phyloP scores from a whole-genome alignment of 2,329 filamentous ascomycete species.

The Coniella lustricola region DNA sequence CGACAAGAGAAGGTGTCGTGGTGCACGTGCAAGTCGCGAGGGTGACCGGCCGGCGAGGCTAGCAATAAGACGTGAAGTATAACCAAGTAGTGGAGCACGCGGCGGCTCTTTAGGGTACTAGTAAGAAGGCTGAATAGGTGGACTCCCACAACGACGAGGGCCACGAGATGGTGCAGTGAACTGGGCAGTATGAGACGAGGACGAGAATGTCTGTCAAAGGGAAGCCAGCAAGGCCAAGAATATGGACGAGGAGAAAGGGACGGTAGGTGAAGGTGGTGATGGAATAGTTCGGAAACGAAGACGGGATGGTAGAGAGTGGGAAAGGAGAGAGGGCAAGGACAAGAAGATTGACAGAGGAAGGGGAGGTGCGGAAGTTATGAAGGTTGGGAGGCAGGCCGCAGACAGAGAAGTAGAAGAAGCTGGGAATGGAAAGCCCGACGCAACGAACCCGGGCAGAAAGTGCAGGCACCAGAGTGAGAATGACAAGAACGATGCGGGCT shows the following conservation, averaged over 20 bases:
- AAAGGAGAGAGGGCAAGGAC: conserved; percentile 22
- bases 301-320: conserved; percentile 22
- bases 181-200: conserved; percentile 8
- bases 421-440: conserved; percentile 4
- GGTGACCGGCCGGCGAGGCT: conserved; percentile 1
- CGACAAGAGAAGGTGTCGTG: conserved; percentile 17
- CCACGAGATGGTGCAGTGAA: conserved; percentile 5
- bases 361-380: conserved; percentile 19
- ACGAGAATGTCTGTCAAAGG: too few relatives aligned
- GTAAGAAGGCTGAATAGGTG: conserved; percentile 1
- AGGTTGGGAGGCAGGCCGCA: conserved; percentile 17
- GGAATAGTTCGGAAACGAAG: conserved; percentile 20
- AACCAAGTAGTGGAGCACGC: background rate
- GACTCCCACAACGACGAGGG: conserved; percentile 2
- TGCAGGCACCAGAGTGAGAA: background rate
- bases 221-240: conserved; percentile 12
- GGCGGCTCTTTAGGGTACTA: conserved; percentile 17
- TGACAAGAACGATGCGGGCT: conserved; percentile 10
- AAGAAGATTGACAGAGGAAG: conserved; percentile 19
- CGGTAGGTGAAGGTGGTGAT: conserved; percentile 13
- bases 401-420: conserved; percentile 15
- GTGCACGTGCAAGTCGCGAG: background rate
- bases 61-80: background rate
- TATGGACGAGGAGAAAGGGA: conserved; percentile 8
- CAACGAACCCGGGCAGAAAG: conserved; percentile 6